A percentile compares a stretch with the other conserved stretches of the same genome.
Evolutionary conservation across 2,329 filamentous ascomycete species (phyloP).

Genomic region (Canariomyces notabilis): DNA sequence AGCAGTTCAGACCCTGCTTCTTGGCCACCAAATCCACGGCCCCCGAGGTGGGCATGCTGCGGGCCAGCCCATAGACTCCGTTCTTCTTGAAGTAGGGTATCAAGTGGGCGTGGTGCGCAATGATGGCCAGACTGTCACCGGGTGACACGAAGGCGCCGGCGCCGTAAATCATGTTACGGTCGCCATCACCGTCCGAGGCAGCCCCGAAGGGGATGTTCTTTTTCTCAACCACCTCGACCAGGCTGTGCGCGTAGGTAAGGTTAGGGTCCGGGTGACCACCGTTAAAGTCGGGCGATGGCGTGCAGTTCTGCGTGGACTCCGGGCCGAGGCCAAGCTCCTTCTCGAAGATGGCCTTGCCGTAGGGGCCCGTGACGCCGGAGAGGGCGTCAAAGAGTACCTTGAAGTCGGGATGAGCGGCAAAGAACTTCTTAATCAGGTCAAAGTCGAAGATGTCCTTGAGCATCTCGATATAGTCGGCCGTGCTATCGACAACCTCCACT

Average conservation of each 20-base stretch:
- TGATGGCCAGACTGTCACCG: slow-evolving; percentile 95
- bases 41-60: slow-evolving; percentile 95
- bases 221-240: slow-evolving; percentile 91
- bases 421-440: slow-evolving; percentile 89
- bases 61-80: slow-evolving; percentile 89
- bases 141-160: slow-evolving; percentile 95
- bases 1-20: slow-evolving; percentile 84
- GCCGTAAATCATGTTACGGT: slow-evolving; percentile 99
- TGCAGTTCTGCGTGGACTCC: slow-evolving; percentile 77
- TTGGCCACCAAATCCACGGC: slow-evolving; percentile 95
- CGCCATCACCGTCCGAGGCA: slow-evolving; percentile 92
- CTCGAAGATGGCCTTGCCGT: slow-evolving; percentile 92
- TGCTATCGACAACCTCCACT: slow-evolving; percentile 93
- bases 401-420: slow-evolving; percentile 81
- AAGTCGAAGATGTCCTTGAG: slow-evolving; percentile 99
- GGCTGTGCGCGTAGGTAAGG: slow-evolving; percentile 89
- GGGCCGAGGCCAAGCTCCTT: slow-evolving; percentile 79
- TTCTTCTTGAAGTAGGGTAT: slow-evolving; percentile 99
- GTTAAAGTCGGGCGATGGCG: slow-evolving; percentile 89
- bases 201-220: slow-evolving; percentile 91
- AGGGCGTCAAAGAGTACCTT: slow-evolving; percentile 95
- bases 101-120: slow-evolving; percentile 90
- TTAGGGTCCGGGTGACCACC: slow-evolving; percentile 98
- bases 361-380: slow-evolving; percentile 90
- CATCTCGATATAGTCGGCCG: slow-evolving; percentile 86